Evolutionary conservation across 192 early-diverging fungal species (phyloP), one percentile per base, ranked within the genome.

Genomic region (Coemansia sp.): DNA sequence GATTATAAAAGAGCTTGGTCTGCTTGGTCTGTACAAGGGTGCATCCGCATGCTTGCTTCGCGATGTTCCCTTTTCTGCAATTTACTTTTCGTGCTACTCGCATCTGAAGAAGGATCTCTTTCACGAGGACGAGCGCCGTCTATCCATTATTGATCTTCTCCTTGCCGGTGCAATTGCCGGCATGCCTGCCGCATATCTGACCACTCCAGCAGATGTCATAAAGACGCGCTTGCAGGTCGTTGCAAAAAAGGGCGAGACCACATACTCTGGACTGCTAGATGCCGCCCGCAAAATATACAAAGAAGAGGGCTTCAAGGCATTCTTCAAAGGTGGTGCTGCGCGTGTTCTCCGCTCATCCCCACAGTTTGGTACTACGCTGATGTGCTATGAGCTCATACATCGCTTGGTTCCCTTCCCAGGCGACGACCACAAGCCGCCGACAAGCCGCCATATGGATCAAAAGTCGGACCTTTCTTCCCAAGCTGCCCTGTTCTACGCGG

Each of bases 11-110:
- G 86, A 91, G 74, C 86, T 98, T 25, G 96, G 96, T 64, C 82
- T 98, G 38, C 58, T 96, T 22, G 96, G 96, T 41, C 89, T 98
- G 55, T 98, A 96, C 87, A 94, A 94, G 74, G 96, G 96, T 43
- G 95, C 90, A 7, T 87, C 87, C 25, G 96, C 96, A 16, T 98
- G 96, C 73, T 78, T 98, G 49, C 84, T 98, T 48, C 91, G 96
- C 63, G 96, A 98, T 79, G 90, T 98, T 68, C 96, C 96, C 44
- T 98, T 98, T 77, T 96, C 94, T 49, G 95, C 91, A 62, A 98
- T 98, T 55, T 98, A 96, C 81, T 98, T 98, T 87, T 91, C 96
- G 20, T 89, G 89, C 42, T 98, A 98, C 82, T 94, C 96, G n/a
- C 96, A 98, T 68, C 74, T 98, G 69, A 98, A 98, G 79, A 95